Evolutionary conservation across 345 rosid genomes (phyloP).

Genomic region (Gossypium ekmanianum): DNA sequence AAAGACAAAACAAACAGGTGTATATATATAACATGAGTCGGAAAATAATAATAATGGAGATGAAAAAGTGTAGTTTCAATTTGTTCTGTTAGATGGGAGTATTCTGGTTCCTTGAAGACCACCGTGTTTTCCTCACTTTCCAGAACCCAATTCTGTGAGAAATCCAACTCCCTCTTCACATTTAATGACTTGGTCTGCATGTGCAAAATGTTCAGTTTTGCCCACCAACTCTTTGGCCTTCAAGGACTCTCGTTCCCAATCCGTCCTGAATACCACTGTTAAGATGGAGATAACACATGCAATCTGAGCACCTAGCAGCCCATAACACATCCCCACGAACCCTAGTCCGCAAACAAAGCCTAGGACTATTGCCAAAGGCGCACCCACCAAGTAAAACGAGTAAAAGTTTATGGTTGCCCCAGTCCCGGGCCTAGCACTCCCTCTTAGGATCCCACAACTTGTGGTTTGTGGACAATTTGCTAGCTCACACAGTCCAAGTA

Average conservation of each 20-base stretch:
- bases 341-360: slow-evolving; percentile 61
- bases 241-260: slow-evolving; percentile 71
- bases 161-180: slow-evolving; percentile 33
- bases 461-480: slow-evolving; percentile 94
- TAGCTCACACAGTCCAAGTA: slow-evolving; percentile 86
- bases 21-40: neutral
- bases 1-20: neutral
- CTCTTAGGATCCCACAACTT: slow-evolving; percentile 80
- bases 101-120: neutral
- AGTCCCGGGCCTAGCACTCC: slow-evolving; percentile 72
- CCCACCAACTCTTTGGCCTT: slow-evolving; percentile 72
- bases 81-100: neutral
- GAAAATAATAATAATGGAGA: neutral
- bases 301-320: slow-evolving; percentile 77
- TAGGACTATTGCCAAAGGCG: slow-evolving; percentile 60
- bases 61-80: slow-evolving; percentile 9
- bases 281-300: slow-evolving; percentile 66
- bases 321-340: slow-evolving; percentile 84
- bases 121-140: neutral
- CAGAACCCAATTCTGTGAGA: neutral
- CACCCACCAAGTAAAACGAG: slow-evolving; percentile 82
- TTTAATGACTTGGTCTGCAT: slow-evolving; percentile 32
- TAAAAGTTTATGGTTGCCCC: slow-evolving; percentile 69
- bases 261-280: slow-evolving; percentile 58
- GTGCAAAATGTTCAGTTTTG: slow-evolving; percentile 23